Percentiles rank a stretch among this genome's conserved stretches.
phyloP scores from a whole-genome alignment of 2,329 filamentous ascomycete species.

The Thermomyces lanuginosus region DNA sequence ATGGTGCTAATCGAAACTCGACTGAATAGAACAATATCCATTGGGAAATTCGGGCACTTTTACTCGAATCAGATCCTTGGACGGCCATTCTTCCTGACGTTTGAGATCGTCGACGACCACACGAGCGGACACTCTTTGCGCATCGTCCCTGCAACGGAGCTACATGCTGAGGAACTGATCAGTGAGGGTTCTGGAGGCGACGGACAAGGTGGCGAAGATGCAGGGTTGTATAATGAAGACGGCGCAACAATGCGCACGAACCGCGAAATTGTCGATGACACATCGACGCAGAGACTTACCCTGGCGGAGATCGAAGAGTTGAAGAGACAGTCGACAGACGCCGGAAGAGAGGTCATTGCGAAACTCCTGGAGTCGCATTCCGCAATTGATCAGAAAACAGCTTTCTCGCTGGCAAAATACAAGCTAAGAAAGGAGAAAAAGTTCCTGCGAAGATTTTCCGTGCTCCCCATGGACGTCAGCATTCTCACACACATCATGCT shows the following conservation, averaged over 20 bases:
- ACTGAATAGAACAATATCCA: constrained; percentile 68
- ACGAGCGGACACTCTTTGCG: constrained; percentile 50
- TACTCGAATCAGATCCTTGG: constrained; percentile 76
- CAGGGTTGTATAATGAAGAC: constrained; percentile 14
- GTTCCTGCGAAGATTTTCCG: constrained; percentile 74
- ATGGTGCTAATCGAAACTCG: too few relatives aligned
- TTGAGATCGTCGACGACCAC: constrained; percentile 64
- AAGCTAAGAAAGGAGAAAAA: constrained; percentile 88
- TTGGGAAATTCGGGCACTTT: constrained; percentile 88
- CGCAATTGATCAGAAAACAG: constrained; percentile 82
- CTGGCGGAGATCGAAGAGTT: constrained; percentile 55
- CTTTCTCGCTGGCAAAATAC: constrained; percentile 88
- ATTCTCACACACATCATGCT: constrained; percentile 62
- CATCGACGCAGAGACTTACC: constrained; percentile 56
- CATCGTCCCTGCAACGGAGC: constrained; percentile 61
- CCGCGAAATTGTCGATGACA: constrained; percentile 46
- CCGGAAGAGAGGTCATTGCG: constrained; percentile 79
- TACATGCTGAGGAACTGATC: constrained; percentile 62
- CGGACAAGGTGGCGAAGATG: constrained; percentile 22
- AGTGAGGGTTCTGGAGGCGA: constrained; percentile 23
- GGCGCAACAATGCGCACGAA: constrained; percentile 44
- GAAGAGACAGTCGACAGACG: constrained; percentile 56
- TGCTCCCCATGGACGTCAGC: constrained; percentile 66
- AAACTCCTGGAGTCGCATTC: constrained; percentile 82
- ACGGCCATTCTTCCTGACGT: constrained; percentile 83